Base-by-base conservation (phyloP, 495 filamentous ascomycete species). In the Articulospora tetracladia region DNA sequence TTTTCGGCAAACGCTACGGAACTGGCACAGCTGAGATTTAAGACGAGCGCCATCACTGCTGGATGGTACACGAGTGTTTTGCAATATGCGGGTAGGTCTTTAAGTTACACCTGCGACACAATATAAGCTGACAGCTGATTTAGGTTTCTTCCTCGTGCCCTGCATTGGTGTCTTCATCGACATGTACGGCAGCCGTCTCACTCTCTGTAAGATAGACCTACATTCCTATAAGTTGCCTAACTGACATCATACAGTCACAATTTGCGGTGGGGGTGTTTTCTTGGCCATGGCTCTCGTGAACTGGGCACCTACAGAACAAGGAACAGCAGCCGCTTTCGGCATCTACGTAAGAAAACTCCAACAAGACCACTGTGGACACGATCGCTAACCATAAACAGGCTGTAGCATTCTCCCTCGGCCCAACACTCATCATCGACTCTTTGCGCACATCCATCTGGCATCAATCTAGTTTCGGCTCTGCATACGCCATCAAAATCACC, bases 1-100 rank as follows among this genome's bases (percentile, higher is more conserved):
- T 79, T 79, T 58, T 71, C 67, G 47, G 69, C 72, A 48, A 78
- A 79, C 63, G 72, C 72, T 1, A 79, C 77, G 0, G 76, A 79
- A 53, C 53, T 79, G 41, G 77, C 77, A 0, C 62, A 79, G 62
- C 66, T 75, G 41, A 60, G 76, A 12, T 78, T 78, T 49, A 63
- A 72, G 26, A 72, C 76, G 1, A 69, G 71, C 53, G 55, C 73
- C 0, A 72, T 78, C 51, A 71, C 64, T 32, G 77, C 76, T 0
- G 77, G 77, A 1, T 79, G 76, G 75, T 78, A 77, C 58, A 76
- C 72, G 52, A 63, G 71, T 12, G 56, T 77, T 34, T 69, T 73
- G 1, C 69, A 78, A 54, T 79, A 77, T 66, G 70, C 73, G 25
- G 76, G 76, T 73, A 30, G 63, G 41, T 28, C 17, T 2, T 58